A percentile compares a stretch with the other conserved stretches of the same genome.
phyloP scores from a whole-genome alignment of 192 early-diverging fungal genomes.

The Coemansia sp. region DNA sequence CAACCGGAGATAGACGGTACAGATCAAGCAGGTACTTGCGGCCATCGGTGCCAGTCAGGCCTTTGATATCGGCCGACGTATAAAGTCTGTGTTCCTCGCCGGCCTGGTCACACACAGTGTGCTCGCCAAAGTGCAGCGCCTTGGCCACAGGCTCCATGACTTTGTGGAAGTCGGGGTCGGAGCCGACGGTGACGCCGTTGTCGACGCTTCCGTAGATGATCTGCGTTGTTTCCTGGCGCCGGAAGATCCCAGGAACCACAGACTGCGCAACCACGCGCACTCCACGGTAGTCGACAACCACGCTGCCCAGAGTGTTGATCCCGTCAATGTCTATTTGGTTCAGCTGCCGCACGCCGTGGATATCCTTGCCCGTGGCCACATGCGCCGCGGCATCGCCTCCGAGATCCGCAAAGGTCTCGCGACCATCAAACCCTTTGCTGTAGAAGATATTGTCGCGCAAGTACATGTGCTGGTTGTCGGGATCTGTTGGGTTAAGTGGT shows the following conservation, averaged over 20 bases:
- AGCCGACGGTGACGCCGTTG: conserved; percentile 70
- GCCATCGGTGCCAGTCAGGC: conserved; percentile 87
- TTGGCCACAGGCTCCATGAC: conserved; percentile 71
- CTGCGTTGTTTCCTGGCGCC: conserved; percentile 70
- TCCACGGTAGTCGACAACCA: conserved; percentile 92
- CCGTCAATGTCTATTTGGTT: conserved; percentile 75
- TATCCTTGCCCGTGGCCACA: conserved; percentile 92
- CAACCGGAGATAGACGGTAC: conserved; percentile 88
- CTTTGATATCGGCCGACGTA: conserved; percentile 90
- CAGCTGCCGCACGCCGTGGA: conserved; percentile 83
- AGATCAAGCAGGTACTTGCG: conserved; percentile 93
- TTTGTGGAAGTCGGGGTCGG: conserved; percentile 75
- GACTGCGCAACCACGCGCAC: conserved; percentile 89
- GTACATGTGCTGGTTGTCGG: conserved; percentile 80
- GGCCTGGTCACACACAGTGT: conserved; percentile 71
- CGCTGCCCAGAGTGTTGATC: conserved; percentile 87
- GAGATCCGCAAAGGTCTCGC: conserved; percentile 76
- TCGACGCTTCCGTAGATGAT: conserved; percentile 94
- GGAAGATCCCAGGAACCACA: conserved; percentile 87
- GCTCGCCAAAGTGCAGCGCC: conserved; percentile 77
- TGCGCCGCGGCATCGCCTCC: conserved; percentile 91
- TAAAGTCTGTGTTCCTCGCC: conserved; percentile 66
- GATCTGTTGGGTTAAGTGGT: conserved; percentile 76
- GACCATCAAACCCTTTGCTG: conserved; percentile 84
- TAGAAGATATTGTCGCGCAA: conserved; percentile 97